Percentiles rank a stretch among this genome's conserved stretches.
Conservation (phyloP, 148 eudicot genomes). For the Rheum nobile region DNA sequence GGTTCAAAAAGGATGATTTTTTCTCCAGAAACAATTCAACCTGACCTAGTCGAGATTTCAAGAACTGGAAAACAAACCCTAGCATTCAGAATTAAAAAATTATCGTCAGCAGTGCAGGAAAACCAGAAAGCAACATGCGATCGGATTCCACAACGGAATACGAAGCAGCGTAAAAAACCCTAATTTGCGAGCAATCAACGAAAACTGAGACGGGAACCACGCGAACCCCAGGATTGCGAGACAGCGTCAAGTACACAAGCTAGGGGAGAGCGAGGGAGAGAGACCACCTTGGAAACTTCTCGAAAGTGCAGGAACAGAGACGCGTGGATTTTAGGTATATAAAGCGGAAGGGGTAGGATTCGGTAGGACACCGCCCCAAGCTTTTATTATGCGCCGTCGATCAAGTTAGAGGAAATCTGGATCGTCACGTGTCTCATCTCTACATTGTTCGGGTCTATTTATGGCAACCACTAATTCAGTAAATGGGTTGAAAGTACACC, state of each 20-base stretch:
- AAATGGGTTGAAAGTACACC: too few species aligned
- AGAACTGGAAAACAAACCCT: background rate
- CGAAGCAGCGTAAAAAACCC: background rate
- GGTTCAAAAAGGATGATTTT: background rate
- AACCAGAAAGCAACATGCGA: background rate
- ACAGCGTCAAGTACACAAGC: background rate
- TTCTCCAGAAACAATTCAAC: background rate
- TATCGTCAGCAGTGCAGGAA: background rate
- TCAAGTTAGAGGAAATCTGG: background rate
- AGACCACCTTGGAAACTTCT: background rate
- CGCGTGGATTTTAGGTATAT: background rate
- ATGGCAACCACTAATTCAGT: too few species aligned
- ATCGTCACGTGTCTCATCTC: background rate
- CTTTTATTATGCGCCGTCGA: conserved; percentile 9
- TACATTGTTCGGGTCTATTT: background rate
- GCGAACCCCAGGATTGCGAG: background rate
- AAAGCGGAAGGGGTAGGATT: background rate
- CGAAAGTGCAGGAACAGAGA: background rate
- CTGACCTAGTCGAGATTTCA: background rate
- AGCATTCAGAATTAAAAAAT: background rate
- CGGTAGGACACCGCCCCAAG: background rate
- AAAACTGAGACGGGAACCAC: background rate
- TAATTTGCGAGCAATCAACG: background rate
- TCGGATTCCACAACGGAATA: background rate
- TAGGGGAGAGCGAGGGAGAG: background rate